Percentiles rank a stretch among this genome's conserved stretches.
phyloP scores from a whole-genome alignment of 495 filamentous ascomycete genomes.

The Xylaria longipes region DNA sequence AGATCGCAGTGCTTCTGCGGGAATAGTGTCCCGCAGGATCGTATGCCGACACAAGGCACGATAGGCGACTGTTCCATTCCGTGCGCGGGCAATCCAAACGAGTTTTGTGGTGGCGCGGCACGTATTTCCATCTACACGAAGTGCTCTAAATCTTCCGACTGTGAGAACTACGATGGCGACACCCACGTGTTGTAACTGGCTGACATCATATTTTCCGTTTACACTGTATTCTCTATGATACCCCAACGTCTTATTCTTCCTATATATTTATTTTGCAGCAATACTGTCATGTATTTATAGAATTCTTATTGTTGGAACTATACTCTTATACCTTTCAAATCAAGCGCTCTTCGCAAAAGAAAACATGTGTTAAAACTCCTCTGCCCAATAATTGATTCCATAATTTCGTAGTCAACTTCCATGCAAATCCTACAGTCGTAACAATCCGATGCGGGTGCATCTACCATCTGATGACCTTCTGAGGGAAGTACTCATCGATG shows the following conservation, averaged over 20 bases:
- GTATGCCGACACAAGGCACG: conserved; percentile 18
- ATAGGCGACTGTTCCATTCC: conserved; percentile 34
- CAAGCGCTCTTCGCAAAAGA: background rate
- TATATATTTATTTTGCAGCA: background rate
- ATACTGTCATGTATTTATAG: background rate
- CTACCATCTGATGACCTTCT: conserved; percentile 79
- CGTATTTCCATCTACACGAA: conserved; percentile 31
- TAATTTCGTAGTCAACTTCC: background rate
- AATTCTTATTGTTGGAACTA: background rate
- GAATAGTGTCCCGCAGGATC: conserved; percentile 33
- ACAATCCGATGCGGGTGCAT: background rate
- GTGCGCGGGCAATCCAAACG: conserved; percentile 37
- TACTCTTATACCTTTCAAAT: background rate
- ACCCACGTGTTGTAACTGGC: background rate
- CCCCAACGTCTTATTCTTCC: background rate
- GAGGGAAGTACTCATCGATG: conserved; percentile 85
- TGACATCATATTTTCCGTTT: background rate
- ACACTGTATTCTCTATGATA: background rate
- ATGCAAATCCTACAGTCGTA: background rate
- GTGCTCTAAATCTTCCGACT: conserved; percentile 8
- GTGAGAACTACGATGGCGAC: conserved; percentile 15
- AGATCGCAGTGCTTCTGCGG: conserved; percentile 64
- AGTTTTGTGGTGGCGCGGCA: conserved; percentile 39
- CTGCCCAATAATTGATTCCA: background rate
- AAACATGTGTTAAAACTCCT: background rate